phyloP scores from a whole-genome alignment of 1,284 basidiomycete species.

The Leccinum ambiguum region DNA sequence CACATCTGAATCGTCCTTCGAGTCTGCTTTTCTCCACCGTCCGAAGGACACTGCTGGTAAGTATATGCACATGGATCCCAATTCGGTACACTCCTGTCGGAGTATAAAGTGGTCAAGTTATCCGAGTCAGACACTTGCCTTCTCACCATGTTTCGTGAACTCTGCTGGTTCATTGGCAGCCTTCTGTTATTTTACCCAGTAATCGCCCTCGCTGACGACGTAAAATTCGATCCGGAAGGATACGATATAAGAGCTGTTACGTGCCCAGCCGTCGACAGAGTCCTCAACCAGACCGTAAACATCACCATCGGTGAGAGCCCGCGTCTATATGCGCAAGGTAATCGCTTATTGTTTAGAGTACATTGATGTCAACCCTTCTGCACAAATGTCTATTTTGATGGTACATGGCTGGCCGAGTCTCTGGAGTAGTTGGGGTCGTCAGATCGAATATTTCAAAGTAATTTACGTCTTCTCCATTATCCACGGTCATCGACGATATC shows the following conservation, averaged over 20 bases:
- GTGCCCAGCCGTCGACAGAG: conserved; percentile 42
- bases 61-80: neutral
- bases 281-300: conserved; percentile 28
- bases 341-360: conserved; percentile 46
- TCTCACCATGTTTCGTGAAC: conserved; percentile 10
- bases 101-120: conserved; percentile 6
- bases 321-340: conserved; percentile 3
- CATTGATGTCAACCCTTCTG: conserved; percentile 56
- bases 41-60: neutral
- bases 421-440: conserved; percentile 70
- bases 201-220: conserved; percentile 1
- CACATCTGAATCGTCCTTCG: no score
- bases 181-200: conserved; percentile 9
- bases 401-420: conserved; percentile 76
- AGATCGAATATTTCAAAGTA: conserved; percentile 64
- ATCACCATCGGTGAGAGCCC: conserved; percentile 39
- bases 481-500: neutral
- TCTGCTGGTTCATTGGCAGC: conserved; percentile 8
- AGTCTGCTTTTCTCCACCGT: no score
- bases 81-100: neutral
- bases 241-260: conserved; percentile 36
- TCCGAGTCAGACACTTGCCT: neutral
- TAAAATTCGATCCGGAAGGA: conserved; percentile 39
- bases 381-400: conserved; percentile 53
- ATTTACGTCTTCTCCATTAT: neutral